Percentiles rank a stretch among this genome's conserved stretches.
Conservation (phyloP, 2,329 filamentous ascomycete species). For the Colletotrichum eleusines region DNA sequence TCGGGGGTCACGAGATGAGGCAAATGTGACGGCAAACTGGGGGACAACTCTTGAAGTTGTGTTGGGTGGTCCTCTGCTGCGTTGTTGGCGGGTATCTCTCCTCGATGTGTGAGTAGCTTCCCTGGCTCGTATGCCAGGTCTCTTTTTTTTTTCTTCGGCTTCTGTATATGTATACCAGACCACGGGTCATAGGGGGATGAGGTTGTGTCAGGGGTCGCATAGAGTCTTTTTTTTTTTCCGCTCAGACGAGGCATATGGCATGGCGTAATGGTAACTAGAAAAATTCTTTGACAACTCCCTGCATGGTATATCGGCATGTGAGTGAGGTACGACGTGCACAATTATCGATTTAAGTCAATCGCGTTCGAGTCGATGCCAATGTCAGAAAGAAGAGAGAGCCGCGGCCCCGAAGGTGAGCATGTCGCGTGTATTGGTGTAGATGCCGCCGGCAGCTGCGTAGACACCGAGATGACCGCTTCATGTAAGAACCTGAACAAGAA, state of each 20-base stretch:
- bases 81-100: slow-evolving; percentile 26
- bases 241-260: slow-evolving; percentile 33
- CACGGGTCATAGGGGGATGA: slow-evolving; percentile 12
- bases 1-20: not conserved
- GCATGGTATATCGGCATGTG: not conserved
- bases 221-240: slow-evolving; percentile 18
- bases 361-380: too few species aligned
- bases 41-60: slow-evolving; percentile 2
- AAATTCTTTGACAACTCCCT: slow-evolving; percentile 13
- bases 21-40: not conserved
- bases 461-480: too few species aligned
- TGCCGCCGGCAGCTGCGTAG: too few species aligned
- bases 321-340: not conserved
- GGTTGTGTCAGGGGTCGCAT: slow-evolving; percentile 15
- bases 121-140: slow-evolving; percentile 12
- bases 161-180: slow-evolving; percentile 37
- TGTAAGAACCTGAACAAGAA: too few species aligned
- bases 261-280: slow-evolving; percentile 39
- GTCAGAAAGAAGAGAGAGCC: too few species aligned
- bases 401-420: too few species aligned
- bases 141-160: slow-evolving; percentile 16
- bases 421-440: too few species aligned
- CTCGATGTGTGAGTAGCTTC: slow-evolving; percentile 29
- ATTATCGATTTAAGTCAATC: too few species aligned
- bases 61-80: not conserved